These are phyloP conservation scores for Adansonia rubrostipa DNA, from an alignment of 441 rosid genomes.

Conservation along the genomic window DNA sequence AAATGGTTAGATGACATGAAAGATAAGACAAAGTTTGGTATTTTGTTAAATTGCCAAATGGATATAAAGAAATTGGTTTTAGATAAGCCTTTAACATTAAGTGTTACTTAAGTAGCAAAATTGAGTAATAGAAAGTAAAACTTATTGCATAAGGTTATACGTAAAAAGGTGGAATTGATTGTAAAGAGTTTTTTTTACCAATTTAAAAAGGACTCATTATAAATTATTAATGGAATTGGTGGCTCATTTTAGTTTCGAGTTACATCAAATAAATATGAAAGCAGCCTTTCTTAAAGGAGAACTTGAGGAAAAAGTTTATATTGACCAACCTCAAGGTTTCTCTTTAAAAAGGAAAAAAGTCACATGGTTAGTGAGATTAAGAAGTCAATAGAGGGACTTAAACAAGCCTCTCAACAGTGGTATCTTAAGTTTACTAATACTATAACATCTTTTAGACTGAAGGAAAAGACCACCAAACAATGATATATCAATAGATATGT, in stretches of 20 bases:
- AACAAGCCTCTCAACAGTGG: background rate
- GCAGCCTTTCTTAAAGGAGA: background rate
- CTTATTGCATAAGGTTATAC: background rate
- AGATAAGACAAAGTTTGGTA: background rate
- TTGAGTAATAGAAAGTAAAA: background rate
- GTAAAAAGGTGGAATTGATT: background rate
- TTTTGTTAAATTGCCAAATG: background rate
- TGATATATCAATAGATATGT: background rate
- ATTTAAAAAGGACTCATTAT: background rate
- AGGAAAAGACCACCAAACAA: background rate
- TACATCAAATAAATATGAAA: background rate
- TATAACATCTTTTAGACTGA: background rate
- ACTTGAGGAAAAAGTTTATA: background rate
- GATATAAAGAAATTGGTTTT: background rate
- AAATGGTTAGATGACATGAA: background rate
- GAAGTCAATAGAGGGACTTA: background rate
- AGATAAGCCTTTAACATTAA: background rate
- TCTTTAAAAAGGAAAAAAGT: no score
- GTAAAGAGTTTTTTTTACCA: background rate
- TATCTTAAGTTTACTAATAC: background rate
- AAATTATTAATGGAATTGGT: background rate
- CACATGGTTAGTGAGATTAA: background rate
- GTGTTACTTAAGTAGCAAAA: background rate
- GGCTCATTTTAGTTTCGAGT: background rate
- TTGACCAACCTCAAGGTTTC: background rate